These are phyloP conservation scores for Didymella pomorum DNA, from an alignment of 2,329 filamentous ascomycete genomes.

Conservation along the genomic window DNA sequence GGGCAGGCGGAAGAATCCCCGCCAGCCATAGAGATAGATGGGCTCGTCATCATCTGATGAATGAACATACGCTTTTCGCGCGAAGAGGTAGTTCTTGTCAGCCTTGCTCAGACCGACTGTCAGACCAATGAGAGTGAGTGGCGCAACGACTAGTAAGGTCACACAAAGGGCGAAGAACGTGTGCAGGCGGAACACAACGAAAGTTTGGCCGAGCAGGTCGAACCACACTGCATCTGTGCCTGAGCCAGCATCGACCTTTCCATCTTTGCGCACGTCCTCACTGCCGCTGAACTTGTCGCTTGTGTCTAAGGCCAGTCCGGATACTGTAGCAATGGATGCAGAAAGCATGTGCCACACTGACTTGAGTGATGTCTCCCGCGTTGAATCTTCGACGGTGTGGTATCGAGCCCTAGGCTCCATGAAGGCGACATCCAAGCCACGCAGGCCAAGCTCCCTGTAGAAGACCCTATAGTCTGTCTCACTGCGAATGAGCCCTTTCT, in stretches of 20 bases:
- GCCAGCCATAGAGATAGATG: slow-evolving; percentile 75
- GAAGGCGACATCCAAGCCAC: slow-evolving; percentile 92
- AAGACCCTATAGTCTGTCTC: slow-evolving; percentile 92
- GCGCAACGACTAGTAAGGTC: slow-evolving; percentile 80
- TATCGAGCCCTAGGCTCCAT: slow-evolving; percentile 86
- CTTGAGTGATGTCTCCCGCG: slow-evolving; percentile 74
- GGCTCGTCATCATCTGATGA: slow-evolving; percentile 66
- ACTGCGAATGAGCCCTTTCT: slow-evolving; percentile 78
- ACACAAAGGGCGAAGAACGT: slow-evolving; percentile 90
- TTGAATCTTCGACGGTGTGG: slow-evolving; percentile 89
- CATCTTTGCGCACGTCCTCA: slow-evolving; percentile 62
- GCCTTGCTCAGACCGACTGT: slow-evolving; percentile 72
- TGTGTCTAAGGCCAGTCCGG: slow-evolving; percentile 73
- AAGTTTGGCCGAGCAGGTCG: slow-evolving; percentile 81
- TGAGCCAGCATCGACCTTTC: slow-evolving; percentile 71
- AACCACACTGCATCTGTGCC: slow-evolving; percentile 86
- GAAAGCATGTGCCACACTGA: slow-evolving; percentile 96
- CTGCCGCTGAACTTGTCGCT: slow-evolving; percentile 72
- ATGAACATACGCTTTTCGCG: slow-evolving; percentile 68
- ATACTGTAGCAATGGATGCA: slow-evolving; percentile 76
- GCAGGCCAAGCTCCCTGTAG: slow-evolving; percentile 76
- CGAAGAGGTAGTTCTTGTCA: slow-evolving; percentile 91
- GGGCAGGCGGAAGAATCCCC: slow-evolving; percentile 85
- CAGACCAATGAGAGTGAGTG: slow-evolving; percentile 74
- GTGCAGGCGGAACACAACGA: slow-evolving; percentile 80